A percentile compares a stretch with the other conserved stretches of the same genome.
These are phyloP conservation scores for Thermothielavioides terrestris DNA, from an alignment of 495 filamentous ascomycete species.

Conservation along the genomic window DNA sequence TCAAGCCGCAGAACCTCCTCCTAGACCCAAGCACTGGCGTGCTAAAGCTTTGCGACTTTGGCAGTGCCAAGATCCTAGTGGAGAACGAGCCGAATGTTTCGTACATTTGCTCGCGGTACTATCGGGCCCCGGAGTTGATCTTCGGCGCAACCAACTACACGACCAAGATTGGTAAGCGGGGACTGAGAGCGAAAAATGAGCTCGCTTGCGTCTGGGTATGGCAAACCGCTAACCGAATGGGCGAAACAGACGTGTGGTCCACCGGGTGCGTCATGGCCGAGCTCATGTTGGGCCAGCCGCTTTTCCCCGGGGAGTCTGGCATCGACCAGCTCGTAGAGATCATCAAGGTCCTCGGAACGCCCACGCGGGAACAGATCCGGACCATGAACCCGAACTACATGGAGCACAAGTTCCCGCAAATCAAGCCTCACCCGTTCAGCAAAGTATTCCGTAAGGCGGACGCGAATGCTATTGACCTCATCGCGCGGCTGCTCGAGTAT, in stretches of 20 bases:
- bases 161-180: conserved; percentile 86
- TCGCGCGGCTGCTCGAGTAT: conserved; percentile 88
- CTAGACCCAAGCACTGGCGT: conserved; percentile 85
- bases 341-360: conserved; percentile 97
- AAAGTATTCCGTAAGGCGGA: conserved; percentile 98
- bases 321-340: conserved; percentile 99
- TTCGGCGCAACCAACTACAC: conserved; percentile 99
- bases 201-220: not conserved
- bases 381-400: conserved; percentile 99
- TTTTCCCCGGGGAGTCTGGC: conserved; percentile 98
- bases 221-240: conserved; percentile 1
- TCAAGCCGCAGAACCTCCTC: conserved; percentile 97
- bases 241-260: conserved; percentile 86
- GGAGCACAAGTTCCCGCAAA: conserved; percentile 99
- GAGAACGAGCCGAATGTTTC: conserved; percentile 99
- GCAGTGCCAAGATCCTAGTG: conserved; percentile 96
- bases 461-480: conserved; percentile 85
- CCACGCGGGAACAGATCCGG: conserved; percentile 96
- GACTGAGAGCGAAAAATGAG: not conserved
- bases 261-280: conserved; percentile 99
- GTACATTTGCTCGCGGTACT: conserved; percentile 99
- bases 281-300: conserved; percentile 94
- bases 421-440: conserved; percentile 98
- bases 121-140: conserved; percentile 94
- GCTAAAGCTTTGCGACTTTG: conserved; percentile 97